Evolutionary conservation across 1,284 basidiomycete species (phyloP), one percentile per base, ranked within the genome.

Genomic region (Ganoderma multipileum): DNA sequence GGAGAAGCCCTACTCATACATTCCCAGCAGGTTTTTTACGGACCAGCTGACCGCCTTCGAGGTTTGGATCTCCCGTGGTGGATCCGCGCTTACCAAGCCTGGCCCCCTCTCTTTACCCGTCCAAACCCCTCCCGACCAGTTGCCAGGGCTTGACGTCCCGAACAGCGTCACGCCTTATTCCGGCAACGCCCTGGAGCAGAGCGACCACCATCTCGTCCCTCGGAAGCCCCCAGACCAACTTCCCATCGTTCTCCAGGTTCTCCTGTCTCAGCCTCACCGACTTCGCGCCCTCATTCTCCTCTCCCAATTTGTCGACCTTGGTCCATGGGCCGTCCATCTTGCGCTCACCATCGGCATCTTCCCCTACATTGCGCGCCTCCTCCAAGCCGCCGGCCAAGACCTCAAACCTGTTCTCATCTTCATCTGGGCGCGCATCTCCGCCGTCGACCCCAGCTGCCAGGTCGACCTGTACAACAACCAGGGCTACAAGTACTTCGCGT

Each of bases 331-430:
- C 0, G 98, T 99, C 66, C 95, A 98, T 74, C 90, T 98, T 47
- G 96, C 98, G 8, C 87, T 99, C 44, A 95, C 95, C n/a, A 98
- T 99, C 76, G 97, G 97, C 26, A 99, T 99, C 77, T 99, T 99
- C 83, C 98, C 98, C 2, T 99, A 99, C 78, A 98, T 99, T 58
- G 95, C 96, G 71, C 97, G 98, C 77, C 88, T 99, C 6, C 87
- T 99, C 2, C 97, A 98, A 81, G 96, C 96, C 0, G 96, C 97
- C 0, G 95, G 96, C 0, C 92, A 93, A 71, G 97, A 99, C 77
- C 88, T 99, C 38, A 94, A 96, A 63, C 97, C 98, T 0, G 97
- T 99, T n/a, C 86, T 99, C 39, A 98, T 99, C 74, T 99, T 99
- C 83, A 99, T 99, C 71, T 99, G 98, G 98, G 95, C 97, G 1